Conservation (phyloP, 2,329 filamentous ascomycete genomes). For the Zymoseptoria crescenta region DNA sequence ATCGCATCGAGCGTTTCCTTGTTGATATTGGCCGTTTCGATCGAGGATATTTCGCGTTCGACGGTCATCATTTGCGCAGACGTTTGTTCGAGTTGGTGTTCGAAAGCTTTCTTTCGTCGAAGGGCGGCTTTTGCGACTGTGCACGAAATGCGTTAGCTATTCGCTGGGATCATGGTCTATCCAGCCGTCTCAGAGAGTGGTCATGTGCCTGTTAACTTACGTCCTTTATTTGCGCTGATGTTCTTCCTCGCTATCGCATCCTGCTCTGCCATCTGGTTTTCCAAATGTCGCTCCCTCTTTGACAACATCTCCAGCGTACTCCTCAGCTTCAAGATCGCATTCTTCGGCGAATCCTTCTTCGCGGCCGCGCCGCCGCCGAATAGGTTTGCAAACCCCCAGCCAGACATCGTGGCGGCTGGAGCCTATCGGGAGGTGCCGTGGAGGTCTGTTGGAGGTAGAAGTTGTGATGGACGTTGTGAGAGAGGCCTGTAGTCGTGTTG, state of each 20-base stretch:
- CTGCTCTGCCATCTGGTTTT: conserved; percentile 89
- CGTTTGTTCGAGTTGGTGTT: conserved; percentile 87
- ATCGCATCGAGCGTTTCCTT: conserved; percentile 90
- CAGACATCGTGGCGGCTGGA: conserved; percentile 32
- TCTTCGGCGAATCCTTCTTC: conserved; percentile 92
- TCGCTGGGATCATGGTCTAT: background rate
- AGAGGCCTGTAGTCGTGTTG: background rate
- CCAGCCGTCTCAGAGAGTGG: background rate
- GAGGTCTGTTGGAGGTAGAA: background rate
- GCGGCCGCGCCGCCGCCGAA: conserved; percentile 79
- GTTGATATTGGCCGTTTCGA: conserved; percentile 98
- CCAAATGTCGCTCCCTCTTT: conserved; percentile 87
- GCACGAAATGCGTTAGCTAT: background rate
- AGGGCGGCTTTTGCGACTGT: conserved; percentile 84
- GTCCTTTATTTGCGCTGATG: conserved; percentile 79
- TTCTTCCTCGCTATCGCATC: conserved; percentile 83
- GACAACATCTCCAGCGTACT: conserved; percentile 94
- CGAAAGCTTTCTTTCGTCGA: conserved; percentile 87
- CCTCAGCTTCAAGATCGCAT: conserved; percentile 83
- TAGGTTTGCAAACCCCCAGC: conserved; percentile 52
- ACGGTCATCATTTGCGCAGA: conserved; percentile 81
- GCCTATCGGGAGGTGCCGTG: background rate
- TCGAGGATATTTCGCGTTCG: conserved; percentile 91
- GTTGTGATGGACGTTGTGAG: background rate
- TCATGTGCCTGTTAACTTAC: conserved; percentile 46